Evolutionary conservation across 768 basidiomycete species (phyloP).

Genomic region (Trametes sanguinea): DNA sequence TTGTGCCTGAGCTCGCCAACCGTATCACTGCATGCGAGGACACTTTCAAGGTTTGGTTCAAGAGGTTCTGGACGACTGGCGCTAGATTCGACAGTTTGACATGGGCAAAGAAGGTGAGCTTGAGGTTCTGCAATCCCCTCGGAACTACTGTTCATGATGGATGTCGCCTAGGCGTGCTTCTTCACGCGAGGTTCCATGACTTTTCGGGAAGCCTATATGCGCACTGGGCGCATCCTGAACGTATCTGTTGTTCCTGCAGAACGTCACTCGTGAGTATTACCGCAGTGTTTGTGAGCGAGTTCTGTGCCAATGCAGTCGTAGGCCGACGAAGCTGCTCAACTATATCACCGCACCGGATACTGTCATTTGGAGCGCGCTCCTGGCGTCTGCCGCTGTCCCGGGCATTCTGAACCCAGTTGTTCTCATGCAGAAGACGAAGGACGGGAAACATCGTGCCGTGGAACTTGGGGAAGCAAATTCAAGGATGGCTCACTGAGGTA

Average conservation of each 20-base stretch:
- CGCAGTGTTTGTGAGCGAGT: neutral
- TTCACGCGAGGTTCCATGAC: constrained; percentile 94
- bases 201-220: constrained; percentile 91
- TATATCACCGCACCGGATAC: constrained; percentile 96
- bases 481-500: constrained; percentile 90
- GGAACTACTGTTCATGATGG: neutral
- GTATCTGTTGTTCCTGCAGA: constrained; percentile 92
- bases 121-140: neutral
- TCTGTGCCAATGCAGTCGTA: constrained; percentile 34
- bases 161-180: constrained; percentile 62
- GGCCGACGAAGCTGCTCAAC: constrained; percentile 94
- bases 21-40: constrained; percentile 85
- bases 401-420: constrained; percentile 96
- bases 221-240: constrained; percentile 92
- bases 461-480: constrained; percentile 93
- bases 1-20: constrained; percentile 83
- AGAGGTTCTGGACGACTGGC: constrained; percentile 80
- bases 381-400: constrained; percentile 93
- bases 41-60: constrained; percentile 65
- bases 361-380: constrained; percentile 75
- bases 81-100: constrained; percentile 90
- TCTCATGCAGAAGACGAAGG: constrained; percentile 86
- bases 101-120: constrained; percentile 86
- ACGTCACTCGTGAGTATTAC: constrained; percentile 68
- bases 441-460: constrained; percentile 82